Percentiles rank a stretch among this genome's conserved stretches.
phyloP scores from a whole-genome alignment of 345 rosid species.

The Theobroma cacao region DNA sequence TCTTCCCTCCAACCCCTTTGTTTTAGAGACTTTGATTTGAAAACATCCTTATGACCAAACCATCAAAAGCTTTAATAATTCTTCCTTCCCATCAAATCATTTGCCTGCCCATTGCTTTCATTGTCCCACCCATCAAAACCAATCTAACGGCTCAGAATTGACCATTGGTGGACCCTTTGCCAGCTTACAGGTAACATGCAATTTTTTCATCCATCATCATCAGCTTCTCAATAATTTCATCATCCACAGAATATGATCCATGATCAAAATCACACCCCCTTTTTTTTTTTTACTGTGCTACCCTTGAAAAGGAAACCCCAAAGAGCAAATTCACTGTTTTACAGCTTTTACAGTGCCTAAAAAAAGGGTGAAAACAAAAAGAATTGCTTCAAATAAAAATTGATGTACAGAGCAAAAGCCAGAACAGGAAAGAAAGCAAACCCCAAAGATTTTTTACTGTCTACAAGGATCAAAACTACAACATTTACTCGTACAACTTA shows the following conservation, averaged over 20 bases:
- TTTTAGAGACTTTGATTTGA: background rate
- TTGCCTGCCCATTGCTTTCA: background rate
- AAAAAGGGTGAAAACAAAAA: background rate
- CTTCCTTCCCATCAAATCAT: slow-evolving; percentile 5
- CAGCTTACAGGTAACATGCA: background rate
- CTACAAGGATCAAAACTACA: slow-evolving; percentile 6
- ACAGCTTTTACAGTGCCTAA: background rate
- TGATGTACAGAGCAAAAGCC: slow-evolving; percentile 25
- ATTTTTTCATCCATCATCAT: background rate
- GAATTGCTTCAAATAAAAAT: background rate
- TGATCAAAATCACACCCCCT: background rate
- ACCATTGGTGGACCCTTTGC: background rate
- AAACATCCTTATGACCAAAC: background rate
- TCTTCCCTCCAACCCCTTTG: background rate
- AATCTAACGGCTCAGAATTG: slow-evolving; percentile 14
- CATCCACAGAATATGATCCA: background rate
- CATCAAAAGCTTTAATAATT: slow-evolving; percentile 6
- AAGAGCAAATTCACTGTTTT: background rate
- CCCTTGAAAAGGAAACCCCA: background rate
- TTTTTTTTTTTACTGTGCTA: background rate
- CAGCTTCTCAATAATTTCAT: background rate
- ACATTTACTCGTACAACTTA: slow-evolving; percentile 24
- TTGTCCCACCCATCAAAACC: slow-evolving; percentile 1
- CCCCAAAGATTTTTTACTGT: background rate
- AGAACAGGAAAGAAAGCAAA: background rate